Base-by-base conservation (phyloP, 345 rosid species). In the Ailanthus altissimus region DNA sequence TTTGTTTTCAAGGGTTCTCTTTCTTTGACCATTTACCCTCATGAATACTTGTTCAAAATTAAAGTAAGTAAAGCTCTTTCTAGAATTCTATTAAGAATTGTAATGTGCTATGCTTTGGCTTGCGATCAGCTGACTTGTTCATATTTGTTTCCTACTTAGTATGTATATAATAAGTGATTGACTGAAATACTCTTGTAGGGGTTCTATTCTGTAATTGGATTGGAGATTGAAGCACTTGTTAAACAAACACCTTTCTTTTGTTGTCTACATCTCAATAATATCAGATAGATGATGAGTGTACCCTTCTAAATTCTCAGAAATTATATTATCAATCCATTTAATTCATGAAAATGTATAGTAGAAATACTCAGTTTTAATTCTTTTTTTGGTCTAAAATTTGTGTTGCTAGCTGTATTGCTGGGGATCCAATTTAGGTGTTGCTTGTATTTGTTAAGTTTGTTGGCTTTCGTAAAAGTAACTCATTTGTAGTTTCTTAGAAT, bases 1-100 rank as follows among this genome's bases (percentile, higher is more conserved):
- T 92, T 93, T 77, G 81, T 79, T 58, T 93, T 95, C 70, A 83
- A 87, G 64, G 89, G 77, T 70, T 90, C 93, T 28, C 92, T 95
- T 70, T 63, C 76, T 66, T 80, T 95, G 75, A 80, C 79, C 0
- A 85, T 89, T 73, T 79, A 81, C 81, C 97, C 99, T 21, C 92
- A 83, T 38, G 99, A 93, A 38, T 95, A 94, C 78, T 79, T 93
- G 74, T 93, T 94, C 79, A 50, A 68, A 78, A 79, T 85, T 83
- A 79, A 73, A 53, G 98, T 93, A 86, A 90, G 93, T 90, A 47
- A 12, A 70, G 25, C 26, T 61, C 65, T 11, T 40, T 69, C 54
- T 25, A 25, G 23, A 58, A 70, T 18, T 46, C 28, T 72, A 21
- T 47, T 38, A 21, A 36, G 38, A 62, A 53, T 72, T n/a, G n/a